Percentiles rank a stretch among this genome's conserved stretches.
These are phyloP conservation scores for Trichoderma semiorbis DNA, from an alignment of 2,329 filamentous ascomycete genomes.

Conservation along the genomic window DNA sequence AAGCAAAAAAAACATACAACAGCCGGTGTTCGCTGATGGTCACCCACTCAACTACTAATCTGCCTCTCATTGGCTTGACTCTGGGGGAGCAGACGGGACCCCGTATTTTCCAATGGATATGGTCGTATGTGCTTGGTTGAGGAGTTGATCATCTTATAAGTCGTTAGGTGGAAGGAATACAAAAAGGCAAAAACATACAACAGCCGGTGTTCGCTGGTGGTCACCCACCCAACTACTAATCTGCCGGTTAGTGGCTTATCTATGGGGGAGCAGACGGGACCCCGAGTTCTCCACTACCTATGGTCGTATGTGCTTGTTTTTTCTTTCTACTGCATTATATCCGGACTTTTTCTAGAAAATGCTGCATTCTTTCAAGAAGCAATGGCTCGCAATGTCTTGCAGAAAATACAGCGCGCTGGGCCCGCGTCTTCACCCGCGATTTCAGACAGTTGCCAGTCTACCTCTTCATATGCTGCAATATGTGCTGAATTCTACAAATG, in stretches of 20 bases:
- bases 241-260: slow-evolving; percentile 17
- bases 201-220: slow-evolving; percentile 17
- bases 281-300: slow-evolving; percentile 16
- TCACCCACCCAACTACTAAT: slow-evolving; percentile 18
- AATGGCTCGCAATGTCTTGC: not conserved
- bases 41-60: not conserved
- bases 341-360: not conserved
- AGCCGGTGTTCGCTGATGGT: not conserved
- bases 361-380: too few relatives aligned
- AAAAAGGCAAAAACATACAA: slow-evolving; percentile 2
- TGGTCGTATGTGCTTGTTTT: slow-evolving; percentile 1
- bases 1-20: not conserved
- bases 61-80: not conserved
- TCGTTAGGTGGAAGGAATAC: too few relatives aligned
- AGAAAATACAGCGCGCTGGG: not conserved
- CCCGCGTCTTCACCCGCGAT: not conserved
- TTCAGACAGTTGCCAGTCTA: not conserved
- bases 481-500: not conserved
- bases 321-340: not conserved
- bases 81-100: not conserved
- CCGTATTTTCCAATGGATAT: not conserved
- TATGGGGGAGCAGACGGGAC: slow-evolving; percentile 16
- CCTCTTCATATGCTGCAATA: not conserved
- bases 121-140: not conserved
- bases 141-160: too few relatives aligned